Conservation (phyloP, 768 basidiomycete species). For the Phaeolepiota aurea region DNA sequence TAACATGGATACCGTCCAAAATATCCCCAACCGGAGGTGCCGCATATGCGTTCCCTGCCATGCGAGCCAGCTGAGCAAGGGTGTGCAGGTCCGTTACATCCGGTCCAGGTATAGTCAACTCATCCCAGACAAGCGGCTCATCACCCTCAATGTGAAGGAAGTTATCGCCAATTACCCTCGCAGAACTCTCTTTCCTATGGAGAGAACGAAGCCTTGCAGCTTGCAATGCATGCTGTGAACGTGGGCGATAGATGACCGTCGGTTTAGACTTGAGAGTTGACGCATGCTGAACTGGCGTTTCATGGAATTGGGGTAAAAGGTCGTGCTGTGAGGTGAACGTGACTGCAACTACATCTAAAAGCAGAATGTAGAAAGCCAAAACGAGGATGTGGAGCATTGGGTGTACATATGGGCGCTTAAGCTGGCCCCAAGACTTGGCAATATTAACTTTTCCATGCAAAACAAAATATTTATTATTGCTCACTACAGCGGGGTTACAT, state of each 20-base stretch:
- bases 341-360: neutral
- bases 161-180: neutral
- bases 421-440: too few species aligned
- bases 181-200: conserved; percentile 30
- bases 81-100: conserved; percentile 77
- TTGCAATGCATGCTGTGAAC: conserved; percentile 40
- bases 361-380: too few species aligned
- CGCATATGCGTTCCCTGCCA: conserved; percentile 87
- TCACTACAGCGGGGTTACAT: too few species aligned
- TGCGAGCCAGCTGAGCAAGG: conserved; percentile 73
- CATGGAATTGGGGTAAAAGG: neutral
- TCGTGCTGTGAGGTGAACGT: neutral
- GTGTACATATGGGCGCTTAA: too few species aligned
- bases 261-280: conserved; percentile 35
- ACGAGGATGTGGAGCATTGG: too few species aligned
- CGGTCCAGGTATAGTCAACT: conserved; percentile 57
- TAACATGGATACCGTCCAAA: neutral
- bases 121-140: conserved; percentile 59
- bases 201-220: conserved; percentile 46
- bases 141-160: neutral
- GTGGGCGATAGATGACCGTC: conserved; percentile 55
- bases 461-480: too few species aligned
- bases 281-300: neutral
- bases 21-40: conserved; percentile 37
- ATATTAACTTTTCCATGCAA: too few species aligned